Base-by-base conservation (phyloP, 1,284 basidiomycete species). In the Porogramme epimiltina region DNA sequence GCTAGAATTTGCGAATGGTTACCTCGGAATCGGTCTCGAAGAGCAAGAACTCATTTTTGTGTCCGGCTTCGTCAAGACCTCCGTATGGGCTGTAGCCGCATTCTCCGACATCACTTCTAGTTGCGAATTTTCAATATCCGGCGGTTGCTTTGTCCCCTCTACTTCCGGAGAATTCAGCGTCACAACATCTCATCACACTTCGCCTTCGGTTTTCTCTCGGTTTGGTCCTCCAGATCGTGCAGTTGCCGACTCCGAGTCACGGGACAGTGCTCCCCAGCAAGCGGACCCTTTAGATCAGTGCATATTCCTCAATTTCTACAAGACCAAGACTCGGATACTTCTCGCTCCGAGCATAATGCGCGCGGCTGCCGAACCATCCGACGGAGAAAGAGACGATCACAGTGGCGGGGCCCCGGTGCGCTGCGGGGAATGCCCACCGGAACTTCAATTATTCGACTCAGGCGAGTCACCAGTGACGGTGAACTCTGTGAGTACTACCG, bases 1-100 rank as follows among this genome's bases (percentile, higher is more conserved):
- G 54, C 20, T 15, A 26, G 42, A 44, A 5, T 56, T 56, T 22
- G 50, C 49, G 1, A 46, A 37, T 26, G 38, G 10, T 2, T 2
- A 5, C 2, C 19, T 42, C 2, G 50, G 50, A 1, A 46, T 47
- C 20, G 50, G 34, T 2, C 50, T 51, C 16, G 39, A 42, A 1
- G 51, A 47, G 22, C 47, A 42, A 34, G 60, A 61, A 22, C 51
- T 61, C 40, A 42, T 61, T 37, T 48, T 61, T 23, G 50, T 57
- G n/a, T 51, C 52, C 13, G 57, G 57, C 4, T 37, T 46, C 22
- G 47, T 49, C 5, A 61, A 61, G 42, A 57, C 57, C n/a, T 43
- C 52, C 4, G 48, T 49, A 4, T 61, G 56, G 56, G 50, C 52
- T 3, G 49, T 47, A 16, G 54, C 53, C 1, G 50, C 60, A 13